phyloP scores from a whole-genome alignment of 352 stramenopile genomes.

The Blastocystis sp. region DNA sequence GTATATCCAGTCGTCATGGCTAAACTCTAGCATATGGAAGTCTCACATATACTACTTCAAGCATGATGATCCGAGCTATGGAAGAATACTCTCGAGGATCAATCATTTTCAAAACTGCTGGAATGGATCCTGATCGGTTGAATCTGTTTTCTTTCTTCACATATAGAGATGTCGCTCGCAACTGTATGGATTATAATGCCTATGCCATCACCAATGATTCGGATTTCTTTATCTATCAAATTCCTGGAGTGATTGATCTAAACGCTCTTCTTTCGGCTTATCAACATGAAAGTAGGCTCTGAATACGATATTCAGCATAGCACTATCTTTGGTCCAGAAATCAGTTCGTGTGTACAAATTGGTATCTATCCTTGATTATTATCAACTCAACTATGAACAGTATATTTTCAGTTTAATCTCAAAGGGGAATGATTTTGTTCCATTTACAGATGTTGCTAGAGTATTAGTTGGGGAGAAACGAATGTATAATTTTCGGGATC shows the following conservation, averaged over 20 bases:
- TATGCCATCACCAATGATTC: conserved; percentile 56
- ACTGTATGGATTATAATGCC: background rate
- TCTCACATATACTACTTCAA: background rate
- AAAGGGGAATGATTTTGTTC: conserved; percentile 23
- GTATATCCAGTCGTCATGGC: background rate
- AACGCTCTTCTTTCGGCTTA: background rate
- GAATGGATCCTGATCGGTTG: conserved; percentile 43
- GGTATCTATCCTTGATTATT: background rate
- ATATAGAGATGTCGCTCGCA: background rate
- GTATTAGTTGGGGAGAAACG: background rate
- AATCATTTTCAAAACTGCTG: background rate
- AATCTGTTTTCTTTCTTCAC: background rate
- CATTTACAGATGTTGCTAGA: background rate
- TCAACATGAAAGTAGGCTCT: background rate
- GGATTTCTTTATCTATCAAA: conserved; percentile 21
- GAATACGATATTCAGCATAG: background rate
- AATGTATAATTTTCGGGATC: background rate
- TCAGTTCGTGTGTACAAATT: background rate
- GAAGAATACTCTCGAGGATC: background rate
- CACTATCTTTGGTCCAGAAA: background rate
- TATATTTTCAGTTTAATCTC: background rate
- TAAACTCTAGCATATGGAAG: background rate
- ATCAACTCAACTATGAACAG: background rate
- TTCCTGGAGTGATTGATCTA: conserved; percentile 42
- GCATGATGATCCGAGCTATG: background rate